Percentiles rank a stretch among this genome's conserved stretches.
Conservation (phyloP, 1,139 yeast genomes). For the Kodamaea alishanica region DNA sequence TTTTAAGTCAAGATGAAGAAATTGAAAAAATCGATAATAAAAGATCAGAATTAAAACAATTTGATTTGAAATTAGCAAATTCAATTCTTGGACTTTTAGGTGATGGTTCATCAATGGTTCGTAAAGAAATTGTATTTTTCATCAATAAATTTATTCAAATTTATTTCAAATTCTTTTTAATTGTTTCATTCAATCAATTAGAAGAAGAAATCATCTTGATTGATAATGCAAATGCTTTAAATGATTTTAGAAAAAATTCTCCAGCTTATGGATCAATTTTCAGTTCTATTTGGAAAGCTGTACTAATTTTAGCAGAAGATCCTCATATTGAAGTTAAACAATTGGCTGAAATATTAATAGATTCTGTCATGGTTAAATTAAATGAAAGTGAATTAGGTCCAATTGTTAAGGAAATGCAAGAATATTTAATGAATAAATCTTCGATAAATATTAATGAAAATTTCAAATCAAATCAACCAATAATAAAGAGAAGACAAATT, state of each 20-base stretch:
- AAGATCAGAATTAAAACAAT: constrained; percentile 49
- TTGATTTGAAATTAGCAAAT: constrained; percentile 51
- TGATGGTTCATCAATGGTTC: constrained; percentile 87
- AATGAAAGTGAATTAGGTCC: constrained; percentile 66
- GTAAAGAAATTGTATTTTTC: constrained; percentile 79
- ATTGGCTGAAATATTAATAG: constrained; percentile 72
- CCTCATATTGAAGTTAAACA: constrained; percentile 82
- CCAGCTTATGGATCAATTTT: constrained; percentile 88
- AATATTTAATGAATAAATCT: constrained; percentile 53
- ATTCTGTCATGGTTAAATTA: constrained; percentile 63
- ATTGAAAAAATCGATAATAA: constrained; percentile 19
- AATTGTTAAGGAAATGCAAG: constrained; percentile 63
- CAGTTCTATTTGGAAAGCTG: constrained; percentile 82
- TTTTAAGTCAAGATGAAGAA: constrained; percentile 45
- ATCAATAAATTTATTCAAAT: constrained; percentile 70
- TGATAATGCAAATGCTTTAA: constrained; percentile 57
- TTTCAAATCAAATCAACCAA: constrained; percentile 34
- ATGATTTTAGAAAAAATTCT: constrained; percentile 56
- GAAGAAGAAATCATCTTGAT: constrained; percentile 74
- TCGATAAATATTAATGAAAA: constrained; percentile 40
- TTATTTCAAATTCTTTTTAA: constrained; percentile 71
- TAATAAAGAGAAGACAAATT: constrained; percentile 29
- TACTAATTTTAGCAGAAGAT: constrained; percentile 79
- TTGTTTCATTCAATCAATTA: constrained; percentile 82
- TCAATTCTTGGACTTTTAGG: constrained; percentile 51